Evolutionary conservation across 1,284 basidiomycete species (phyloP).

Genomic region (Cryptococcus neoformans): DNA sequence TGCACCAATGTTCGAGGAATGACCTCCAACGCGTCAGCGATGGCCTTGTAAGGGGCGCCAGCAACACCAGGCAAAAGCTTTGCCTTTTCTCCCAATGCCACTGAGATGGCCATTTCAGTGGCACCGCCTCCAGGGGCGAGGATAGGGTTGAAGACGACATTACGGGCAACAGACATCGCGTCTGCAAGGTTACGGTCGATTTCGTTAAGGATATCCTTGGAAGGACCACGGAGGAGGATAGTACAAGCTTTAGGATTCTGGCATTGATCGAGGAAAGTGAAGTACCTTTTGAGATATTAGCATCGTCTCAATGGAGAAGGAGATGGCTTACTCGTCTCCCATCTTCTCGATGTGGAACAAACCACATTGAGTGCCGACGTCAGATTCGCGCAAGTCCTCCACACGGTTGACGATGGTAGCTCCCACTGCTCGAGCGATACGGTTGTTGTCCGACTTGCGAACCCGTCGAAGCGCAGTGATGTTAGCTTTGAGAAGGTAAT

Average conservation of each 20-base stretch:
- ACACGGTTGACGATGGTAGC: slow-evolving; percentile 96
- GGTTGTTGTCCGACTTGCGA: slow-evolving; percentile 98
- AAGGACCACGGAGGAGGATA: slow-evolving; percentile 95
- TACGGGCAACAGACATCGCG: slow-evolving; percentile 95
- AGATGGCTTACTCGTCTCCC: slow-evolving; percentile 76
- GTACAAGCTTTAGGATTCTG: slow-evolving; percentile 95
- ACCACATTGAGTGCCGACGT: slow-evolving; percentile 90
- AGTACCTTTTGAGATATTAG: slow-evolving; percentile 63
- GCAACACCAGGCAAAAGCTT: slow-evolving; percentile 78
- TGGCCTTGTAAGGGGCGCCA: slow-evolving; percentile 76
- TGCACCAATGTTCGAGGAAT: slow-evolving; percentile 94
- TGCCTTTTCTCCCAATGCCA: slow-evolving; percentile 81
- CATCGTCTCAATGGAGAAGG: neutral
- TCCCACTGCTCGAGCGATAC: slow-evolving; percentile 91
- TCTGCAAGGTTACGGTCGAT: slow-evolving; percentile 97
- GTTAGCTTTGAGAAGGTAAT: slow-evolving; percentile 83
- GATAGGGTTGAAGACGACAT: slow-evolving; percentile 91
- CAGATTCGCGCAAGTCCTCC: slow-evolving; percentile 88
- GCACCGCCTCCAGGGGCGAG: slow-evolving; percentile 94
- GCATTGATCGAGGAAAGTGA: slow-evolving; percentile 94
- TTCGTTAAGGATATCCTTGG: slow-evolving; percentile 97
- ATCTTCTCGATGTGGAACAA: slow-evolving; percentile 96
- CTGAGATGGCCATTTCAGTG: slow-evolving; percentile 96
- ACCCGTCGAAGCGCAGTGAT: slow-evolving; percentile 91
- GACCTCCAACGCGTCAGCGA: slow-evolving; percentile 95